Percentiles rank a stretch among this genome's conserved stretches.
These are phyloP conservation scores for Physcia stellaris DNA, from an alignment of 495 filamentous ascomycete species.

Conservation along the genomic window DNA sequence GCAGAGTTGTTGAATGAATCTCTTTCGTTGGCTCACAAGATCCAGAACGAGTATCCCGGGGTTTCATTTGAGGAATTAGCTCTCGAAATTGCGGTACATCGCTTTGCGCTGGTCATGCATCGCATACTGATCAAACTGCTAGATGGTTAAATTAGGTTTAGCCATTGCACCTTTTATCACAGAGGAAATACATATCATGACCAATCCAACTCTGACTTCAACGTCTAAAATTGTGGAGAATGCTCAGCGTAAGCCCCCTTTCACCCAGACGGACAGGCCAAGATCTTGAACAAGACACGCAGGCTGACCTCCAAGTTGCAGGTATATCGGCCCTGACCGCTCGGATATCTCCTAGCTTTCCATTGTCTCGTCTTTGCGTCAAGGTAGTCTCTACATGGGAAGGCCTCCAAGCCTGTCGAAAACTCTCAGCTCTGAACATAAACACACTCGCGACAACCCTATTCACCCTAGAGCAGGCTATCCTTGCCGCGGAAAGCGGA, in stretches of 20 bases:
- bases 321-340: conserved; percentile 29
- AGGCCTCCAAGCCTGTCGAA: conserved; percentile 45
- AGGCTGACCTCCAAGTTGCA: conserved; percentile 38
- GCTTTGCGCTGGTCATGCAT: neutral
- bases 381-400: conserved; percentile 54
- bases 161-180: conserved; percentile 36
- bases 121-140: neutral
- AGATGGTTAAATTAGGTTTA: conserved; percentile 42
- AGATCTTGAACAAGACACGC: neutral
- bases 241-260: conserved; percentile 32
- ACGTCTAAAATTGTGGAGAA: conserved; percentile 39
- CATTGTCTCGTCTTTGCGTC: conserved; percentile 39
- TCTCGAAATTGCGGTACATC: conserved; percentile 38
- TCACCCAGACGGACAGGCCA: neutral
- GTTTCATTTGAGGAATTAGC: conserved; percentile 35
- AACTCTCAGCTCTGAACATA: conserved; percentile 37
- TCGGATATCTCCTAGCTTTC: too few relatives aligned
- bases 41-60: conserved; percentile 23
- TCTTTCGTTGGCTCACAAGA: conserved; percentile 23
- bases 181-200: conserved; percentile 46
- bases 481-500: conserved; percentile 38
- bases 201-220: conserved; percentile 42
- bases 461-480: conserved; percentile 44
- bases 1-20: conserved; percentile 31
- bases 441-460: conserved; percentile 47